phyloP scores from a whole-genome alignment of 1,284 basidiomycete species.

The Neonothopanus nambi region DNA sequence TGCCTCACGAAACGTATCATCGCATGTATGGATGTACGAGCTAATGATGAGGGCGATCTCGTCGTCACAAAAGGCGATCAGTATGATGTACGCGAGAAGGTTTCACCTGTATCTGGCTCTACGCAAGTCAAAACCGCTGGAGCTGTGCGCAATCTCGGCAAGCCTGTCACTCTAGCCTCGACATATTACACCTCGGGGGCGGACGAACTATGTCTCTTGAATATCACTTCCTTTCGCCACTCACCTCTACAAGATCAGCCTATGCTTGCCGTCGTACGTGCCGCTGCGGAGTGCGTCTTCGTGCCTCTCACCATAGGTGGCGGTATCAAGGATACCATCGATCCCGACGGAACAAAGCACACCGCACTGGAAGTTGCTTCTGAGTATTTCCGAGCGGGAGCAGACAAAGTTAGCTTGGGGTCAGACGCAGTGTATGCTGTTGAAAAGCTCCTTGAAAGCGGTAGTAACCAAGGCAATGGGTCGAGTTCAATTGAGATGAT shows the following conservation, averaged over 20 bases:
- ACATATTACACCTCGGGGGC: slow-evolving; percentile 90
- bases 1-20: slow-evolving; percentile 92
- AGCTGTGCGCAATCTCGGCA: slow-evolving; percentile 95
- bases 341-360: slow-evolving; percentile 90
- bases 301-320: slow-evolving; percentile 99
- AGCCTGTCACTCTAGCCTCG: slow-evolving; percentile 90
- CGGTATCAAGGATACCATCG: slow-evolving; percentile 94
- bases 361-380: slow-evolving; percentile 94
- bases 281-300: slow-evolving; percentile 89
- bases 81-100: slow-evolving; percentile 95
- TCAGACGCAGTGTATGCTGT: slow-evolving; percentile 95
- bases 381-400: slow-evolving; percentile 95
- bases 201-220: slow-evolving; percentile 96
- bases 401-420: slow-evolving; percentile 97
- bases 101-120: slow-evolving; percentile 23
- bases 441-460: slow-evolving; percentile 67
- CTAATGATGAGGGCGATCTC: slow-evolving; percentile 95
- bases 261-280: slow-evolving; percentile 94
- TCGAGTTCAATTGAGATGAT: slow-evolving; percentile 95
- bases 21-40: slow-evolving; percentile 96
- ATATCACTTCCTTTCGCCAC: slow-evolving; percentile 99
- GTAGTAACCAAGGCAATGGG: slow-evolving; percentile 52
- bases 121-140: slow-evolving; percentile 52
- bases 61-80: slow-evolving; percentile 99
- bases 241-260: slow-evolving; percentile 96